These are phyloP conservation scores for Epichloe elymi DNA, from an alignment of 2,329 filamentous ascomycete species.

Conservation along the genomic window DNA sequence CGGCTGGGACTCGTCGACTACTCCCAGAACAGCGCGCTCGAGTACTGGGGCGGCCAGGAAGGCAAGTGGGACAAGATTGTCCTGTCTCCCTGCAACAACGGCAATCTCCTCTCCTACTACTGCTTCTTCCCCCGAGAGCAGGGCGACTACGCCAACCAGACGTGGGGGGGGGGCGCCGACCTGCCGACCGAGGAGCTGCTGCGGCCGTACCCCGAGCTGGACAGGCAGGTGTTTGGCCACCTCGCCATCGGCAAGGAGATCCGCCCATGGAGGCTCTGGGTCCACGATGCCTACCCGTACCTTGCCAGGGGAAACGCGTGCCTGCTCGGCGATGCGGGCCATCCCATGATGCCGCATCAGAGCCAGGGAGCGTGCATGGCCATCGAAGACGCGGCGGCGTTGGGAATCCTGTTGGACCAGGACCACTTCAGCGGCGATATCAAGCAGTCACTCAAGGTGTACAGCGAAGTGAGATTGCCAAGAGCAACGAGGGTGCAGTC, in stretches of 20 bases:
- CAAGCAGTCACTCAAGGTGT: slow-evolving; percentile 32
- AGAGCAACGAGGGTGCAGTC: slow-evolving; percentile 42
- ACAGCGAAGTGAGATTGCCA: slow-evolving; percentile 39
- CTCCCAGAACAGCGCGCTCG: slow-evolving; percentile 44
- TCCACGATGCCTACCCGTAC: slow-evolving; percentile 49
- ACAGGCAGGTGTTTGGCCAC: slow-evolving; percentile 42
- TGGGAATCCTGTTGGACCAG: slow-evolving; percentile 47
- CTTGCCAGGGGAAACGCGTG: slow-evolving; percentile 37
- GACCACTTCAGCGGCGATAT: slow-evolving; percentile 34
- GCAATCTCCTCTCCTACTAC: slow-evolving; percentile 53
- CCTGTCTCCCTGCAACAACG: slow-evolving; percentile 53
- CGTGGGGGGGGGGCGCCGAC: slow-evolving; percentile 50
- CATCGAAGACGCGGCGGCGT: slow-evolving; percentile 50
- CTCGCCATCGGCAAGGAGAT: slow-evolving; percentile 49
- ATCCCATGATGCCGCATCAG: slow-evolving; percentile 56
- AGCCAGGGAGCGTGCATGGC: slow-evolving; percentile 55
- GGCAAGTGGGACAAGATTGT: slow-evolving; percentile 57
- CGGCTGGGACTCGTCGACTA: slow-evolving; percentile 49
- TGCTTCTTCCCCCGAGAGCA: slow-evolving; percentile 48
- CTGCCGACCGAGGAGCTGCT: slow-evolving; percentile 45
- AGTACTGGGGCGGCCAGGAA: slow-evolving; percentile 59
- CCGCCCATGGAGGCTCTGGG: slow-evolving; percentile 48
- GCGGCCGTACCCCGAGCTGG: slow-evolving; percentile 45
- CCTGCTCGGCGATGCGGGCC: slow-evolving; percentile 52
- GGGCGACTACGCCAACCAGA: slow-evolving; percentile 47